These are phyloP conservation scores for Dactylonectria macrodidyma DNA, from an alignment of 2,329 filamentous ascomycete species.

Conservation along the genomic window DNA sequence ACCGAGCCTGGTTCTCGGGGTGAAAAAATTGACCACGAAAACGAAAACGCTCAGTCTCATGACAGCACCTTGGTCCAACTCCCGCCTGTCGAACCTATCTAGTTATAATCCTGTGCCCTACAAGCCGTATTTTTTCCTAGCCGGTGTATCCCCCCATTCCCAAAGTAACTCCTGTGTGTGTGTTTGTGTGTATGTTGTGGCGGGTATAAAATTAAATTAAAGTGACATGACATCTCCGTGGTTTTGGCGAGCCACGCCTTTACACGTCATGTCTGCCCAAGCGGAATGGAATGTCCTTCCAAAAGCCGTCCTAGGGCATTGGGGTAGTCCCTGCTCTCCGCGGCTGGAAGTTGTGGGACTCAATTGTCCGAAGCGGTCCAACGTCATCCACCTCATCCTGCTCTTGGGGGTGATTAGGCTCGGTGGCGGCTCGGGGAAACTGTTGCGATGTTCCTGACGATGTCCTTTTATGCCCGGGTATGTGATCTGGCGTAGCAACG, in stretches of 20 bases:
- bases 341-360: conserved; percentile 45
- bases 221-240: neutral
- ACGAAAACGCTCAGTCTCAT: conserved; percentile 16
- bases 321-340: conserved; percentile 48
- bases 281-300: conserved; percentile 3
- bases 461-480: conserved; percentile 46
- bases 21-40: conserved; percentile 16
- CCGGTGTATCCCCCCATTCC: conserved; percentile 2
- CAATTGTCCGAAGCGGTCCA: conserved; percentile 44
- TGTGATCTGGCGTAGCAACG: conserved; percentile 51
- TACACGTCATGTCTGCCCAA: neutral
- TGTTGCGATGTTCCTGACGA: conserved; percentile 46
- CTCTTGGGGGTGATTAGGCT: conserved; percentile 48
- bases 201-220: conserved; percentile 8
- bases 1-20: conserved; percentile 20
- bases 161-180: conserved; percentile 16
- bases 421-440: conserved; percentile 45
- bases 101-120: conserved; percentile 9
- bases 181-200: neutral
- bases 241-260: neutral
- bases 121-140: conserved; percentile 10
- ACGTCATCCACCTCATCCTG: conserved; percentile 47
- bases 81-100: conserved; percentile 16
- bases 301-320: conserved; percentile 40
- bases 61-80: conserved; percentile 21